A percentile compares a stretch with the other conserved stretches of the same genome.
Evolutionary conservation across 192 early-diverging fungal genomes (phyloP).

Genomic region (Pilaira anomala): DNA sequence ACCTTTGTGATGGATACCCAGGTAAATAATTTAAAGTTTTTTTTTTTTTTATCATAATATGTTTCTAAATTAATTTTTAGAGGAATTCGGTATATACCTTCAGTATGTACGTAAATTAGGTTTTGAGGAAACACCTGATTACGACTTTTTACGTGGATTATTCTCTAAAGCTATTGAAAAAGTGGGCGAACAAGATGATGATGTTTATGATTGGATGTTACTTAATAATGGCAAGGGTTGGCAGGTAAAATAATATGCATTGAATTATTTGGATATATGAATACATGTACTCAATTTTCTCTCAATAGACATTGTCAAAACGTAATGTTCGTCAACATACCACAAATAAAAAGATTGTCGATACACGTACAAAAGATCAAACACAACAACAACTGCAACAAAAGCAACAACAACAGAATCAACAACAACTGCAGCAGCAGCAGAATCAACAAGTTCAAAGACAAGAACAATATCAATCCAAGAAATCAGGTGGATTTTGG

Average conservation of each 20-base stretch:
- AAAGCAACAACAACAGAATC: constrained; percentile 1
- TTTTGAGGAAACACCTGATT: constrained; percentile 96
- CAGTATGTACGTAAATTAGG: constrained; percentile 85
- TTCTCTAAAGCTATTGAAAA: constrained; percentile 77
- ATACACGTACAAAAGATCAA: not conserved
- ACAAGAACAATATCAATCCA: not conserved
- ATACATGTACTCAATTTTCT: not conserved
- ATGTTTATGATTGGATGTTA: constrained; percentile 94
- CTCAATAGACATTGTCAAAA: constrained; percentile 27
- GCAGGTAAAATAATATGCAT: constrained; percentile 27
- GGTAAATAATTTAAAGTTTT: constrained; percentile 37
- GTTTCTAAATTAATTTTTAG: constrained; percentile 29
- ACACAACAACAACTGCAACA: not conserved
- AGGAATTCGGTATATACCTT: constrained; percentile 87
- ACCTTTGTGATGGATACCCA: constrained; percentile 89
- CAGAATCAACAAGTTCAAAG: not conserved
- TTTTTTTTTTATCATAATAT: not conserved
- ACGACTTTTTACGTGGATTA: constrained; percentile 84
- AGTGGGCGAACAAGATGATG: constrained; percentile 78
- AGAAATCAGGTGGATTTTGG: constrained; percentile 10
- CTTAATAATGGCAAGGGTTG: constrained; percentile 56
- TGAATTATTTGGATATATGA: too few relatives aligned
- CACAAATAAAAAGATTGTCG: constrained; percentile 15
- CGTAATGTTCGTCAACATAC: constrained; percentile 24
- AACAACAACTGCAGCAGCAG: not conserved